A percentile compares a stretch with the other conserved stretches of the same genome.
Evolutionary conservation across 2,329 filamentous ascomycete genomes (phyloP).

Genomic region (Aspergillus awamori): DNA sequence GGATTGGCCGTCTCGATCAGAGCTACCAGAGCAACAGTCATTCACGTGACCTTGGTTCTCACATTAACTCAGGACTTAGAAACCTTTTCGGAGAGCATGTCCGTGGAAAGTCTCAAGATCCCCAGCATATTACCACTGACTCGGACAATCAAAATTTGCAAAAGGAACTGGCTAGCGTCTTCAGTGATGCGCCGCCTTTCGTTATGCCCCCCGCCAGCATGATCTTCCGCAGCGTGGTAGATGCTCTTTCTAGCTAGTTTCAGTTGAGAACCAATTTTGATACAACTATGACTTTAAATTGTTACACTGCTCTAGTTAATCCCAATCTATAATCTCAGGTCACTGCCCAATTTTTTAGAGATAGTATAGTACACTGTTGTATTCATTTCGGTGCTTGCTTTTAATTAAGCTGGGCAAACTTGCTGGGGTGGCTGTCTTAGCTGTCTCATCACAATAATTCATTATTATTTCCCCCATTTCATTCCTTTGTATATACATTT

Average conservation of each 20-base stretch:
- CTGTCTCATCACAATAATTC: no score
- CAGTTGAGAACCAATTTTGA: neutral
- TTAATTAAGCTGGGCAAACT: no score
- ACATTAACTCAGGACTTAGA: conserved; percentile 36
- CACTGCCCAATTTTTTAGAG: no score
- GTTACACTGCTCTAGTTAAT: no score
- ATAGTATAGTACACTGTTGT: no score
- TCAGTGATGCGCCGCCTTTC: conserved; percentile 43
- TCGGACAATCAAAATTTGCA: conserved; percentile 21
- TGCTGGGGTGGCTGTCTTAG: no score
- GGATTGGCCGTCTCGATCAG: conserved; percentile 33
- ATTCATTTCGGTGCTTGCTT: no score
- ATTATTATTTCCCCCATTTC: no score
- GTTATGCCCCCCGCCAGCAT: conserved; percentile 41
- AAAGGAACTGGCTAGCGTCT: conserved; percentile 39
- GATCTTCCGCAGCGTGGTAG: conserved; percentile 44
- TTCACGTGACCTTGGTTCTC: conserved; percentile 26
- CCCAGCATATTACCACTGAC: neutral
- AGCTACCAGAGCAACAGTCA: conserved; percentile 26
- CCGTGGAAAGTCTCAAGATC: neutral
- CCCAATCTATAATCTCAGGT: no score
- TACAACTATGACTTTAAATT: no score
- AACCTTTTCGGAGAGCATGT: conserved; percentile 35
- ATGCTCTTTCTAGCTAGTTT: conserved; percentile 23
- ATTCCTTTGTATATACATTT: no score